These are phyloP conservation scores for Starmerella geochares DNA, from an alignment of 805 yeast species.

Conservation along the genomic window DNA sequence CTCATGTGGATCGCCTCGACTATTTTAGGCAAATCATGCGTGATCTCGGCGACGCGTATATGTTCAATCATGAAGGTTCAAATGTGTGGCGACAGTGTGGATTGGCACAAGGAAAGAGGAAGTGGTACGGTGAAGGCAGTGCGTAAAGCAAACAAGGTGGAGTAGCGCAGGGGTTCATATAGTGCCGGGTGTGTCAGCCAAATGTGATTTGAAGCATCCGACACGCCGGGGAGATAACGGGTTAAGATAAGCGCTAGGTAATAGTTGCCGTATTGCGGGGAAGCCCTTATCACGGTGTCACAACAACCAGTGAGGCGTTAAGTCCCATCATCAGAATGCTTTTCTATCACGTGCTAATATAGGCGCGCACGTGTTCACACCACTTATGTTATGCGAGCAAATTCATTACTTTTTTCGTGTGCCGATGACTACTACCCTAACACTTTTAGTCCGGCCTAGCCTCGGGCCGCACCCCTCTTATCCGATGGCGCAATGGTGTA, in stretches of 20 bases:
- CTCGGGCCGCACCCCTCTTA: no score
- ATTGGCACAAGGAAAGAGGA: not conserved
- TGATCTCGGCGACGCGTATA: constrained; percentile 17
- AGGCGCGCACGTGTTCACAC: no score
- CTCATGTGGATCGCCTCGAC: constrained; percentile 8
- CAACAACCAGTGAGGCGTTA: no score
- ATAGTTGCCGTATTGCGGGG: not conserved
- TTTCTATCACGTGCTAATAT: no score
- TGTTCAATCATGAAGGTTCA: constrained; percentile 11
- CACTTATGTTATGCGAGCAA: no score
- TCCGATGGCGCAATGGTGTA: no score
- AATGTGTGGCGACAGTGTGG: no score
- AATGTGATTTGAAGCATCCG: not conserved
- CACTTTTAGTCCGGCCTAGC: no score
- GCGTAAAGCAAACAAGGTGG: not conserved
- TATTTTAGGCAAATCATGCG: constrained; percentile 10
- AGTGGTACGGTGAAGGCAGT: not conserved
- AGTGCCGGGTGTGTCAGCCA: not conserved
- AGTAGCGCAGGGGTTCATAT: not conserved
- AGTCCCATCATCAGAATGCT: no score
- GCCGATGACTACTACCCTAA: no score
- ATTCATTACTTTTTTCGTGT: no score
- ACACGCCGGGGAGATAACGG: not conserved
- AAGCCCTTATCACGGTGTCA: not conserved
- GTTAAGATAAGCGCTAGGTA: not conserved